Evolutionary conservation across 2,329 filamentous ascomycete genomes (phyloP), one percentile per base, ranked within the genome.

Genomic region (Neofusicoccum laricinum): DNA sequence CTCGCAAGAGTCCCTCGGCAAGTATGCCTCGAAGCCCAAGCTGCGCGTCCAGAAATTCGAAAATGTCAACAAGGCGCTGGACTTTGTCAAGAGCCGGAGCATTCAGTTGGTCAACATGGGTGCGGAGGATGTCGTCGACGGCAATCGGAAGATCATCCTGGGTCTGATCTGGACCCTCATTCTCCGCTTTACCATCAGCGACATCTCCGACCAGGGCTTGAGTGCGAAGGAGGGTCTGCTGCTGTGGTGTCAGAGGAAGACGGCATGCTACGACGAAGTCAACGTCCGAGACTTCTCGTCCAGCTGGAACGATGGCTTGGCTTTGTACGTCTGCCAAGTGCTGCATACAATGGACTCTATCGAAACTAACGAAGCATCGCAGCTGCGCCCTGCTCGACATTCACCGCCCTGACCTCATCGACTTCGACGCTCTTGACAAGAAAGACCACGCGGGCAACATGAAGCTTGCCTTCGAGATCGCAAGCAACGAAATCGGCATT

Each of bases 81-180:
- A 97, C 78, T 99, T 95, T 73, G 93, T 99, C 81, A 96, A 91
- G 75, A 88, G 87, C 65, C 85, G 93, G 70, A 90, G 92, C 19
- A 98, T 99, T 68, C 94, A 97, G 77, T 92, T 99, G 89, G 97
- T 93, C 69, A 99, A 99, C 71, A 98, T 98, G 72, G 95, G 95
- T 61, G 95, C 95, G 7, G 95, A 98, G 78, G 95, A 99, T 84
- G 92, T 99, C 25, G 95, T 99, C 34, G 94, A 99, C 77, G 95
- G 95, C 40, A 99, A 98, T 78, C 87, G 91, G 70, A 99, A 98
- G 84, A 97, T 99, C 73, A 96, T 98, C 66, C 84, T 99, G 34
- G 95, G 95, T 34, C 83, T 99, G 71, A 97, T 99, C 78, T 99
- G 95, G 95, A 99, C 93, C 5, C 84, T 99, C 67, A 99, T 99